Conservation (phyloP, 1,284 basidiomycete species). For the Papiliotrema terrestris region DNA sequence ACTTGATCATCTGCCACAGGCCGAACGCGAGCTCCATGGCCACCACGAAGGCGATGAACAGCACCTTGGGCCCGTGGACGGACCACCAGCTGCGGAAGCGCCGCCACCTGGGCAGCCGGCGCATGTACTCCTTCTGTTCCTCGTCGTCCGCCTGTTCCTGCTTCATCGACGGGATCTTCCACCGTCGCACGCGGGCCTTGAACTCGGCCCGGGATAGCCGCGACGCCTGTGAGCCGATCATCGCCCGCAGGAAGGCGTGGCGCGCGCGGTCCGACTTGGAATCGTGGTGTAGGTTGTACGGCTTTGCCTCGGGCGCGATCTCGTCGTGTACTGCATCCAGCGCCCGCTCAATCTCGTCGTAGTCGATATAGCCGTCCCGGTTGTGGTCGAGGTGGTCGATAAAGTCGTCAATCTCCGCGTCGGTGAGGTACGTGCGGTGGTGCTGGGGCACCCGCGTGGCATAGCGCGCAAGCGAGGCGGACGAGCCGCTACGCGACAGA, state of each 20-base stretch:
- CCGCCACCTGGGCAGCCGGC: constrained; percentile 5
- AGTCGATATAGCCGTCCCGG: constrained; percentile 21
- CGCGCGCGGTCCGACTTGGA: constrained; percentile 11
- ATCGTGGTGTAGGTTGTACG: constrained; percentile 15
- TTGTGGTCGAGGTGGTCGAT: constrained; percentile 29
- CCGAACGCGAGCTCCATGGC: constrained; percentile 21
- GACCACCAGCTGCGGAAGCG: constrained; percentile 23
- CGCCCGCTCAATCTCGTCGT: constrained; percentile 21
- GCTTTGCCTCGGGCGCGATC: constrained; percentile 12
- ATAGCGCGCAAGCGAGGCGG: not conserved
- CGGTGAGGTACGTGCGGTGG: constrained; percentile 10
- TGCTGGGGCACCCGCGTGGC: constrained; percentile 4
- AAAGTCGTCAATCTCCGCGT: constrained; percentile 25
- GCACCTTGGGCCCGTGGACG: constrained; percentile 24
- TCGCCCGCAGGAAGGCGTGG: constrained; percentile 22
- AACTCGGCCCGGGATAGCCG: constrained; percentile 19
- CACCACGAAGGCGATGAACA: constrained; percentile 24
- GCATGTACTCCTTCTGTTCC: constrained; percentile 22
- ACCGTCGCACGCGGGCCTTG: constrained; percentile 13
- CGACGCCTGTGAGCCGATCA: constrained; percentile 15
- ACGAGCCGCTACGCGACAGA: too few species aligned
- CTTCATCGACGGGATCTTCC: constrained; percentile 27
- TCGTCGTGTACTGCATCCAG: constrained; percentile 25
- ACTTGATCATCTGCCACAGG: constrained; percentile 32
- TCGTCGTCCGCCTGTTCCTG: constrained; percentile 22